Evolutionary conservation across 345 rosid genomes (phyloP).

Genomic region (Rhizophora apiculata): DNA sequence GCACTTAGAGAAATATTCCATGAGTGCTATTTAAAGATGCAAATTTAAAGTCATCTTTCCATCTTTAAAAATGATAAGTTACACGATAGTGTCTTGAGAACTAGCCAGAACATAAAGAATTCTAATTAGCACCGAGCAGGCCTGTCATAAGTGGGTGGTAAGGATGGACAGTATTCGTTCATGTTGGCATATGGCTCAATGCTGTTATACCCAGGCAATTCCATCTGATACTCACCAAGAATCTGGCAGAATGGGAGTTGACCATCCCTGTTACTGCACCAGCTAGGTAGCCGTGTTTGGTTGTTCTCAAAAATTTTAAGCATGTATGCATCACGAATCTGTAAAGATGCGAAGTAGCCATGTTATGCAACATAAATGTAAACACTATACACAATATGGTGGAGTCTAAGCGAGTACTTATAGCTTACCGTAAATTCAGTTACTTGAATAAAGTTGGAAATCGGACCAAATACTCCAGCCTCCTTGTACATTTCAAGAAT

Average conservation of each 20-base stretch:
- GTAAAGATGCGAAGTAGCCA: not conserved
- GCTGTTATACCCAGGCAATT: constrained; percentile 75
- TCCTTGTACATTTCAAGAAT: constrained; percentile 91
- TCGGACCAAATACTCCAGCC: constrained; percentile 75
- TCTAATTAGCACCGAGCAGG: constrained; percentile 49
- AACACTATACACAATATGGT: too few relatives aligned
- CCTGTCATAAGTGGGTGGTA: constrained; percentile 82
- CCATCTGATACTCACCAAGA: constrained; percentile 85
- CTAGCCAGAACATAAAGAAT: too few relatives aligned
- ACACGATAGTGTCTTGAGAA: not conserved
- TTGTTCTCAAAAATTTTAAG: constrained; percentile 72
- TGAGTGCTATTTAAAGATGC: not conserved
- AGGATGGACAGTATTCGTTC: constrained; percentile 90
- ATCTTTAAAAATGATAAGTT: constrained; percentile 2
- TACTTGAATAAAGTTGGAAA: constrained; percentile 74
- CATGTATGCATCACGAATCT: constrained; percentile 95
- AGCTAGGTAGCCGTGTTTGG: constrained; percentile 67
- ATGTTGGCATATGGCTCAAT: constrained; percentile 79
- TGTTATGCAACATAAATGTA: too few relatives aligned
- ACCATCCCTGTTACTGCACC: constrained; percentile 63
- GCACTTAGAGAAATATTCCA: not conserved
- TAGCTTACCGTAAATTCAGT: constrained; percentile 88
- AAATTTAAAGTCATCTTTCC: constrained; percentile 1
- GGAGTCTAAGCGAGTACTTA: not conserved
- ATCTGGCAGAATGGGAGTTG: constrained; percentile 81